These are phyloP conservation scores for Schwanniomyces sp. DNA, from an alignment of 805 yeast genomes.

Conservation along the genomic window DNA sequence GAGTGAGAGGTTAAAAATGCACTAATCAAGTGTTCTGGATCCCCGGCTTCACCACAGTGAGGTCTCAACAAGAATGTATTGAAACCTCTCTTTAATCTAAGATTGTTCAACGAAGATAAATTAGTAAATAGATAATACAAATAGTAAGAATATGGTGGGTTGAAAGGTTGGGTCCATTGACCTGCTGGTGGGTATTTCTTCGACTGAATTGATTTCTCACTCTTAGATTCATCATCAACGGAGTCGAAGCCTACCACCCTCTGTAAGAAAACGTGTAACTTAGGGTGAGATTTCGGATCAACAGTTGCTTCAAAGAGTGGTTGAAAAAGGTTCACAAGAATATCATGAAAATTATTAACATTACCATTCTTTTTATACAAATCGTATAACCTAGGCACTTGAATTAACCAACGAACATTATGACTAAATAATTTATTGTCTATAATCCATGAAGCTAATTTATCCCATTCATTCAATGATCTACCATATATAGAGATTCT, in stretches of 20 bases:
- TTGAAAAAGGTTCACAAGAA: conserved; percentile 73
- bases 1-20: conserved; percentile 89
- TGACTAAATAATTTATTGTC: conserved; percentile 90
- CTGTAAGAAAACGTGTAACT: conserved; percentile 81
- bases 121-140: conserved; percentile 87
- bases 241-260: conserved; percentile 97
- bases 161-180: conserved; percentile 71
- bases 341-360: conserved; percentile 71
- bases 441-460: conserved; percentile 90
- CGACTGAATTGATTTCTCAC: conserved; percentile 72
- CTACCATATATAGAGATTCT: conserved; percentile 95
- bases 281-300: conserved; percentile 87
- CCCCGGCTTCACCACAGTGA: conserved; percentile 99
- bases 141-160: conserved; percentile 98
- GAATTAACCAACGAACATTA: conserved; percentile 96
- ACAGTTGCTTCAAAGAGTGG: conserved; percentile 90
- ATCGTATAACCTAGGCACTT: conserved; percentile 91
- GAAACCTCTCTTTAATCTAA: conserved; percentile 72
- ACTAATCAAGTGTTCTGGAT: conserved; percentile 91
- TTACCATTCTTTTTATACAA: conserved; percentile 76
- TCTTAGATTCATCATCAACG: conserved; percentile 96
- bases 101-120: conserved; percentile 79
- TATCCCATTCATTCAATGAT: conserved; percentile 89
- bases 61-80: conserved; percentile 95
- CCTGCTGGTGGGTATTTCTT: conserved; percentile 84